Evolutionary conservation across 2,329 filamentous ascomycete genomes (phyloP).

Genomic region (Acrocalymma vagum): DNA sequence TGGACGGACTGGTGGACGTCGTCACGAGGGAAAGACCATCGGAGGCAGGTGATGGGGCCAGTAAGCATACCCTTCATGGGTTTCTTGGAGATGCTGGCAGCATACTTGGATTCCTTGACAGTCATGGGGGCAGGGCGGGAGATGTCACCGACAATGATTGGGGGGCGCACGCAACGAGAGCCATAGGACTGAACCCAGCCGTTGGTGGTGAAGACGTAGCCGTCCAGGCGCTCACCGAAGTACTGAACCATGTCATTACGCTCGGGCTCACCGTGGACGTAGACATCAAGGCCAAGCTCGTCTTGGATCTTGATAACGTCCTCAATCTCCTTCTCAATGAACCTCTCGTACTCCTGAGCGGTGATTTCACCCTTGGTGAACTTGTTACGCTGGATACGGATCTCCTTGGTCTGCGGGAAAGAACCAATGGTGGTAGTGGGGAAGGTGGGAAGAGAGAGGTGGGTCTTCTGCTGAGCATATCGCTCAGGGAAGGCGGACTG

Average conservation of each 20-base stretch:
- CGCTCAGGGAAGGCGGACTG: constrained; percentile 86
- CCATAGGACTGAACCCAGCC: constrained; percentile 99
- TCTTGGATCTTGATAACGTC: constrained; percentile 97
- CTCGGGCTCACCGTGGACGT: constrained; percentile 98
- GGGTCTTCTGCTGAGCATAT: constrained; percentile 87
- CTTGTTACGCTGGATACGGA: constrained; percentile 95
- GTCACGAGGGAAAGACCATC: constrained; percentile 99
- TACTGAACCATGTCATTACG: constrained; percentile 99
- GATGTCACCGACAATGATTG: constrained; percentile 98
- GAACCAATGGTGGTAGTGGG: constrained; percentile 99
- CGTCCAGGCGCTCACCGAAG: constrained; percentile 96
- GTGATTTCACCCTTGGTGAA: constrained; percentile 99
- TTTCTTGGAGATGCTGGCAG: constrained; percentile 94
- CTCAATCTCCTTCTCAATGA: constrained; percentile 99
- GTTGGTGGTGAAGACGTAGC: constrained; percentile 98
- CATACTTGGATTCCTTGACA: constrained; percentile 99
- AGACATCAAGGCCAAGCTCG: constrained; percentile 95
- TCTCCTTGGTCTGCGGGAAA: constrained; percentile 99
- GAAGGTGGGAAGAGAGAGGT: constrained; percentile 95
- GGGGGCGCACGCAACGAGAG: constrained; percentile 96
- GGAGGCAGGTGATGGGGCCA: constrained; percentile 96
- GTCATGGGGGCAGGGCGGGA: constrained; percentile 97
- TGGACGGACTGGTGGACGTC: constrained; percentile 99
- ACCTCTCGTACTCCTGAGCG: constrained; percentile 91
- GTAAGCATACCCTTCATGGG: constrained; percentile 99